Percentiles rank a stretch among this genome's conserved stretches.
phyloP scores from a whole-genome alignment of 805 yeast species.

The Ogataea neopini region DNA sequence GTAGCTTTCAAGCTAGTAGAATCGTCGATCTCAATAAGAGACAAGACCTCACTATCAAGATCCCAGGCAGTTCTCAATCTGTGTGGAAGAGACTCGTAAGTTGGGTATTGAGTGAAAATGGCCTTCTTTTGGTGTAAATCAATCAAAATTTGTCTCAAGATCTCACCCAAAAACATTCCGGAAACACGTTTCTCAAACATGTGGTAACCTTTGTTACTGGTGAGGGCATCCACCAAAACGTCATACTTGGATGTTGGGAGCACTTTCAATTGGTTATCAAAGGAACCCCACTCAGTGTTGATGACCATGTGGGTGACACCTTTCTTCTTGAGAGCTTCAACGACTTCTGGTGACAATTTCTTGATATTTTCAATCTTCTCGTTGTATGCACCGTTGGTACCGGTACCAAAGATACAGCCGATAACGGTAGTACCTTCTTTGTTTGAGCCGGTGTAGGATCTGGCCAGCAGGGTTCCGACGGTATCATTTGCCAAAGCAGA shows the following conservation, averaged over 20 bases:
- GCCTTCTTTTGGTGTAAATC: constrained; percentile 63
- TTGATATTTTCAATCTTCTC: constrained; percentile 74
- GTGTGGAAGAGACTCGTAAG: constrained; percentile 51
- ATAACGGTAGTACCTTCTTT: constrained; percentile 74
- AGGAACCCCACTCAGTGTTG: constrained; percentile 98
- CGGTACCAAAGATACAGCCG: constrained; percentile 96
- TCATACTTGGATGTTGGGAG: constrained; percentile 84
- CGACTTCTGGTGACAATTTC: constrained; percentile 59
- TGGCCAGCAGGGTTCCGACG: constrained; percentile 87
- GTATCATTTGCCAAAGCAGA: constrained; percentile 95
- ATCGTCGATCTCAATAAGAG: constrained; percentile 83
- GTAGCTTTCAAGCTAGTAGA: constrained; percentile 71
- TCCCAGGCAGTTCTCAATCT: constrained; percentile 75
- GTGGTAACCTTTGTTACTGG: constrained; percentile 85
- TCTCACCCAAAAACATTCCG: constrained; percentile 93
- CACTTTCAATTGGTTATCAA: constrained; percentile 76
- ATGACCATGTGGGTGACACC: constrained; percentile 76
- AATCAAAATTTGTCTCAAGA: constrained; percentile 69
- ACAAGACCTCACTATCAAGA: constrained; percentile 79
- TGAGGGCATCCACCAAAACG: constrained; percentile 61
- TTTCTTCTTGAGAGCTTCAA: constrained; percentile 38
- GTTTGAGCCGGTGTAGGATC: constrained; percentile 72
- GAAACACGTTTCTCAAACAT: constrained; percentile 90
- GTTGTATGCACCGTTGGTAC: constrained; percentile 94
- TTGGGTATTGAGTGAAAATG: constrained; percentile 55